Percentiles rank a stretch among this genome's conserved stretches.
Conservation (phyloP, 2,329 filamentous ascomycete genomes). For the Chlorencoelia australis region DNA sequence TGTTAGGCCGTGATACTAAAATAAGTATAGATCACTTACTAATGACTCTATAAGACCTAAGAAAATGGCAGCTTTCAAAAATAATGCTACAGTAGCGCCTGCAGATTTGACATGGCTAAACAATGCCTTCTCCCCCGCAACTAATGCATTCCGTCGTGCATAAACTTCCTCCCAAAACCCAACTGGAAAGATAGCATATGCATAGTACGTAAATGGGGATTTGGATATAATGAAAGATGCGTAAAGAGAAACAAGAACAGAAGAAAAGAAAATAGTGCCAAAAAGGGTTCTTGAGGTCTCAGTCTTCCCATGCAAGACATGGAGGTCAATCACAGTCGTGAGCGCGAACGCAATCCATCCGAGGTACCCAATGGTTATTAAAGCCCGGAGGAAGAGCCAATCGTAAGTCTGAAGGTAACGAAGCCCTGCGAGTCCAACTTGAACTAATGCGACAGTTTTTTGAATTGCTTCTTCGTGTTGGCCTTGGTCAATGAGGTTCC, state of each 20-base stretch:
- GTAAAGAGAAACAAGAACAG: constrained; percentile 64
- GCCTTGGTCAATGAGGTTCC: constrained; percentile 53
- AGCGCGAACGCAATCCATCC: constrained; percentile 93
- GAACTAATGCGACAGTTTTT: constrained; percentile 66
- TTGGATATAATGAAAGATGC: constrained; percentile 70
- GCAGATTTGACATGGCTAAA: constrained; percentile 58
- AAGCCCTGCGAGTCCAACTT: constrained; percentile 68
- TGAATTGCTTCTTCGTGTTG: constrained; percentile 69
- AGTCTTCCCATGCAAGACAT: constrained; percentile 66
- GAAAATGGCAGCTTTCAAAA: constrained; percentile 56
- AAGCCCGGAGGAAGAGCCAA: constrained; percentile 85
- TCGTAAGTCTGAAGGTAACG: constrained; percentile 97
- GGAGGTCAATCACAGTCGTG: constrained; percentile 78
- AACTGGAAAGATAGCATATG: constrained; percentile 84
- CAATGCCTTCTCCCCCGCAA: constrained; percentile 55
- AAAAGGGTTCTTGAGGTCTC: constrained; percentile 51
- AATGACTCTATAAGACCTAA: constrained; percentile 70
- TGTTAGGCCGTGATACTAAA: not conserved
- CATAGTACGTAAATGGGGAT: constrained; percentile 78
- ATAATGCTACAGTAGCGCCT: constrained; percentile 46
- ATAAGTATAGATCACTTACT: constrained; percentile 35
- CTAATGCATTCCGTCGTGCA: constrained; percentile 60
- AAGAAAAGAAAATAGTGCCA: constrained; percentile 60
- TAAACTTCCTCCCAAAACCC: constrained; percentile 96
- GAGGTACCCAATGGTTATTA: constrained; percentile 84